Evolutionary conservation across 345 rosid genomes (phyloP).

Genomic region (Iberis pinnata): DNA sequence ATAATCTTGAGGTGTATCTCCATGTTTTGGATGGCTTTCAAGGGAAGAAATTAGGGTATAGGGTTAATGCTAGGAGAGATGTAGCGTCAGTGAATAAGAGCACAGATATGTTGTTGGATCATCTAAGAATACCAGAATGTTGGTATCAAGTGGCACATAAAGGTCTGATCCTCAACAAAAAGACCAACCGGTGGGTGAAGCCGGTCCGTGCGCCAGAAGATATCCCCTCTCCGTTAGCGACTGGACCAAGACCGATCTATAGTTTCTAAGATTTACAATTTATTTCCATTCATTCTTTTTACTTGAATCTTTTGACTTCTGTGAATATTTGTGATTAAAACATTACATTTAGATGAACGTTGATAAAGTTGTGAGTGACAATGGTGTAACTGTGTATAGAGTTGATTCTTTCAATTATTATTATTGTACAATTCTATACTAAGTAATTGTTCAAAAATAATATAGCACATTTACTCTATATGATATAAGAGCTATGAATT

Average conservation of each 20-base stretch:
- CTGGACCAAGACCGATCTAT: constrained; percentile 23
- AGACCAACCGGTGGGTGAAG: constrained; percentile 66
- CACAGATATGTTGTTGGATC: constrained; percentile 46
- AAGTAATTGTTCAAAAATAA: no score
- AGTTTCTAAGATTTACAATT: not conserved
- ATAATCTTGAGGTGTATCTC: constrained; percentile 51
- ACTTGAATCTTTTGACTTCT: not conserved
- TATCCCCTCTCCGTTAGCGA: constrained; percentile 53
- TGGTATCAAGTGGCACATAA: constrained; percentile 54
- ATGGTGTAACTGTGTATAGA: no score
- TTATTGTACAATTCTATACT: no score
- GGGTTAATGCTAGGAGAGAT: constrained; percentile 52
- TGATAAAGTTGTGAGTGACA: no score
- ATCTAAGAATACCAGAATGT: constrained; percentile 46
- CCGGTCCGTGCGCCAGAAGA: constrained; percentile 59
- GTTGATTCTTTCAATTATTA: no score
- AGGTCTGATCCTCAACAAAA: constrained; percentile 49
- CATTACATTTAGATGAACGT: not conserved
- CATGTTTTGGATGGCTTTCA: constrained; percentile 52
- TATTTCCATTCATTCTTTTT: constrained; percentile 5
- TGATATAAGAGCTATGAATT: no score
- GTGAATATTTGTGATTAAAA: not conserved
- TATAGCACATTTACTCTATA: no score
- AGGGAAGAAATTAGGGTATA: constrained; percentile 36
- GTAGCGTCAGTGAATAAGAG: constrained; percentile 53